Percentiles rank a stretch among this genome's conserved stretches.
Conservation (phyloP, 805 yeast genomes). For the Metschnikowia bowlesiae region DNA sequence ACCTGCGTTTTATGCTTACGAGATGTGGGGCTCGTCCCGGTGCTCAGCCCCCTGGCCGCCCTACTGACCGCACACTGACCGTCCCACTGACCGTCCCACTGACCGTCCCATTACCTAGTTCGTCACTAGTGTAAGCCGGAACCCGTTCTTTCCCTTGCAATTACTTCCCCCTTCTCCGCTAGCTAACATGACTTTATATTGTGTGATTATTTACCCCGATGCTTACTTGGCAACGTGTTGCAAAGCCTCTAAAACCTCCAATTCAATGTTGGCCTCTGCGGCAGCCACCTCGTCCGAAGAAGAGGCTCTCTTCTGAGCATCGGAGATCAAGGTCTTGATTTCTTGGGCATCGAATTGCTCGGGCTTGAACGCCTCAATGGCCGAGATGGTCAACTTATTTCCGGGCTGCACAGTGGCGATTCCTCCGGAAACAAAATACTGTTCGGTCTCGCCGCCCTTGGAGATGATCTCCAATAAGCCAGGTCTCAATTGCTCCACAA, state of each 20-base stretch:
- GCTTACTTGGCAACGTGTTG: conserved; percentile 70
- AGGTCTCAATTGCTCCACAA: conserved; percentile 92
- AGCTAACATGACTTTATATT: conserved; percentile 3
- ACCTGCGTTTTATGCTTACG: too few species aligned
- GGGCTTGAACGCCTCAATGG: conserved; percentile 92
- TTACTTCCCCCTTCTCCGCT: not conserved
- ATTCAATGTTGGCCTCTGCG: conserved; percentile 92
- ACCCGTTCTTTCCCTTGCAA: not conserved
- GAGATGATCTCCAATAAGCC: conserved; percentile 92
- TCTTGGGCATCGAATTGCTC: conserved; percentile 79
- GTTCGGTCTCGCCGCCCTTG: conserved; percentile 63
- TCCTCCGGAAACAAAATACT: conserved; percentile 92
- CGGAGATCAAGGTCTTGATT: conserved; percentile 76
- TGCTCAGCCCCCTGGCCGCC: too few species aligned
- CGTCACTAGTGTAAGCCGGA: too few species aligned
- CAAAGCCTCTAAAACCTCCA: conserved; percentile 94
- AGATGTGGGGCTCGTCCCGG: too few species aligned
- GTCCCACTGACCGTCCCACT: too few species aligned
- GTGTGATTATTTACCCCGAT: not conserved
- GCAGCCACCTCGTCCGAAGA: conserved; percentile 85
- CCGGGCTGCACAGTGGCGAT: conserved; percentile 95
- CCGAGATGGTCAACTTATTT: conserved; percentile 82
- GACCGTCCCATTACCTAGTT: too few species aligned
- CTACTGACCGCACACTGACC: too few species aligned
- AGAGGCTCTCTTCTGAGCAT: conserved; percentile 87